These are phyloP conservation scores for Scalesia atractyloides DNA, from an alignment of 129 eudicot genomes.

Conservation along the genomic window DNA sequence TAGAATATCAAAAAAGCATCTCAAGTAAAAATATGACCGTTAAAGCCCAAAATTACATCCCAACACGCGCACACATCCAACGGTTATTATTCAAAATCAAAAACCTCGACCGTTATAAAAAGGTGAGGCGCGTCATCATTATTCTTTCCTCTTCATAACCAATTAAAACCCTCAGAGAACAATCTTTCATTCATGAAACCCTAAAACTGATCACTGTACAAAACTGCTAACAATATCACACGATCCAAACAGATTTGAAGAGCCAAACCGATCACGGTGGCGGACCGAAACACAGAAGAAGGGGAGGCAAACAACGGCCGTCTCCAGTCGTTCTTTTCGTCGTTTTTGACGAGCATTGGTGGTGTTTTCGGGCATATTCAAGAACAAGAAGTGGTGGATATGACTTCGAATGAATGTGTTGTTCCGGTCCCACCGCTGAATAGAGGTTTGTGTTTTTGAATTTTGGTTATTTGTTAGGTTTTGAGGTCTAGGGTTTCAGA, in stretches of 20 bases:
- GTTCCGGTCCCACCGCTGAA: constrained; percentile 26
- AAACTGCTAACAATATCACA: background rate
- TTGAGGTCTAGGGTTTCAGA: constrained; percentile 15
- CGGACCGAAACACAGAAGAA: constrained; percentile 48
- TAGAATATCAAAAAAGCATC: background rate
- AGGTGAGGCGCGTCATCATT: constrained; percentile 14
- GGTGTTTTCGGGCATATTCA: constrained; percentile 60
- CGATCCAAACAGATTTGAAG: background rate
- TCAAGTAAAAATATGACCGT: constrained; percentile 33
- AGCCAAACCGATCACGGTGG: constrained; percentile 41
- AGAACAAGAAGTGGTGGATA: constrained; percentile 34
- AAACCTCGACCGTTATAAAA: constrained; percentile 34
- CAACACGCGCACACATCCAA: constrained; percentile 15
- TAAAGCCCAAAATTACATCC: constrained; percentile 2
- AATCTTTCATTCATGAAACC: constrained; percentile 26
- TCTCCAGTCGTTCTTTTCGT: constrained; percentile 58
- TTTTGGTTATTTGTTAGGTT: background rate
- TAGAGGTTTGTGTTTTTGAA: constrained; percentile 9
- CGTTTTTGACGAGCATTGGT: constrained; percentile 61
- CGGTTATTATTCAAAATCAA: constrained; percentile 36
- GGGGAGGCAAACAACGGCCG: constrained; percentile 69
- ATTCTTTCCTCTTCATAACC: constrained; percentile 1
- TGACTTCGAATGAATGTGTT: constrained; percentile 32
- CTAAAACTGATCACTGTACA: background rate
- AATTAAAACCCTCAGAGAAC: constrained; percentile 32